Conservation (phyloP, 2,329 filamentous ascomycete genomes). For the Cladophialophora immunda region DNA sequence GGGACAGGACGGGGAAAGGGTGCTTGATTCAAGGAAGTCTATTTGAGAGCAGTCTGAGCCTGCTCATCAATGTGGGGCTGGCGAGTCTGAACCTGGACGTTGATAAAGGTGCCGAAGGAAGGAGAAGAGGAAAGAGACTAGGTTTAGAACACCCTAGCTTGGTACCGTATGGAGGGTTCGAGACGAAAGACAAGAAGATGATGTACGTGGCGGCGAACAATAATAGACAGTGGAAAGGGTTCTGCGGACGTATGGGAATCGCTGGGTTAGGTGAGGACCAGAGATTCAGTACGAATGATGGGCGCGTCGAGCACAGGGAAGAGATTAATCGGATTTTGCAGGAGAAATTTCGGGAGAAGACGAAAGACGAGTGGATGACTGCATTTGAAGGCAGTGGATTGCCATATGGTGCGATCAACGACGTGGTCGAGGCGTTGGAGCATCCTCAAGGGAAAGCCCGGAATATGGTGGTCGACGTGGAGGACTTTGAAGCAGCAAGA, state of each 20-base stretch:
- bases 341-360: constrained; percentile 33
- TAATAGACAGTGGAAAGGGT: constrained; percentile 39
- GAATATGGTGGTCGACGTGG: constrained; percentile 38
- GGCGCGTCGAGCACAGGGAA: constrained; percentile 37
- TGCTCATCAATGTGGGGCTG: constrained; percentile 40
- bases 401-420: constrained; percentile 40
- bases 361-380: constrained; percentile 34
- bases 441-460: constrained; percentile 36
- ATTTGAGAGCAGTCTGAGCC: constrained; percentile 42
- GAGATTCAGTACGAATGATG: constrained; percentile 38
- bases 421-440: constrained; percentile 39
- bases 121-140: constrained; percentile 36
- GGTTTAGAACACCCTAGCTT: constrained; percentile 38
- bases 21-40: constrained; percentile 37
- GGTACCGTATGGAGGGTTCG: constrained; percentile 38
- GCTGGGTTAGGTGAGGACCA: constrained; percentile 28
- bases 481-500: constrained; percentile 37
- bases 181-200: constrained; percentile 35
- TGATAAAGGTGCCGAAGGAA: constrained; percentile 26
- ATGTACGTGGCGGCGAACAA: constrained; percentile 40
- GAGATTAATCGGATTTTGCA: constrained; percentile 35
- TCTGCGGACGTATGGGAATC: constrained; percentile 33
- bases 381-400: constrained; percentile 39
- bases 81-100: constrained; percentile 38
- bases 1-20: constrained; percentile 33